These are phyloP conservation scores for Inga leiocalycina DNA, from an alignment of 306 rosid genomes.

Conservation along the genomic window DNA sequence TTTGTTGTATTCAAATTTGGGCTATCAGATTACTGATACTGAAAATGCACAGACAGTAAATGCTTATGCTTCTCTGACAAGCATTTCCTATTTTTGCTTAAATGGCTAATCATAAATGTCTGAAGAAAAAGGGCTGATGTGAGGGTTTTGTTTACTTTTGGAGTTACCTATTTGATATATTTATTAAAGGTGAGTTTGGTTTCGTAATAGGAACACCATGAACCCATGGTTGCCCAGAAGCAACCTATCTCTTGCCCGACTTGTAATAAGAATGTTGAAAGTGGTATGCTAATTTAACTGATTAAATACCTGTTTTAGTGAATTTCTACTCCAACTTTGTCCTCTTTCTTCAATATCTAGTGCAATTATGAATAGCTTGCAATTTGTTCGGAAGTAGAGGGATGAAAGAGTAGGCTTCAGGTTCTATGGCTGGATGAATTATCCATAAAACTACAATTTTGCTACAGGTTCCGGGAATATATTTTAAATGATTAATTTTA, in stretches of 20 bases:
- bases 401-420: background rate
- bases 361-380: background rate
- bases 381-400: background rate
- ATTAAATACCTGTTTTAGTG: background rate
- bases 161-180: slow-evolving; percentile 1
- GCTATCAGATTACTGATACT: background rate
- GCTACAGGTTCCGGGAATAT: background rate
- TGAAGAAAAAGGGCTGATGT: background rate
- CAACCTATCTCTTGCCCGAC: background rate
- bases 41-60: background rate
- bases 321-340: background rate
- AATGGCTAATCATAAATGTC: background rate
- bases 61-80: background rate
- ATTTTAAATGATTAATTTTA: background rate
- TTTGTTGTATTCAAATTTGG: slow-evolving; percentile 16
- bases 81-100: background rate
- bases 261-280: background rate
- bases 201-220: background rate
- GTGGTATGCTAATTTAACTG: background rate
- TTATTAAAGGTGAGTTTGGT: background rate
- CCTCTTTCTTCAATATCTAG: background rate
- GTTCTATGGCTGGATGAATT: background rate
- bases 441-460: background rate
- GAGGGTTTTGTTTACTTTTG: background rate
- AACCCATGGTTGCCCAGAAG: background rate